Conservation (phyloP, 2,329 filamentous ascomycete species). For the Magnaporthiopsis poae region DNA sequence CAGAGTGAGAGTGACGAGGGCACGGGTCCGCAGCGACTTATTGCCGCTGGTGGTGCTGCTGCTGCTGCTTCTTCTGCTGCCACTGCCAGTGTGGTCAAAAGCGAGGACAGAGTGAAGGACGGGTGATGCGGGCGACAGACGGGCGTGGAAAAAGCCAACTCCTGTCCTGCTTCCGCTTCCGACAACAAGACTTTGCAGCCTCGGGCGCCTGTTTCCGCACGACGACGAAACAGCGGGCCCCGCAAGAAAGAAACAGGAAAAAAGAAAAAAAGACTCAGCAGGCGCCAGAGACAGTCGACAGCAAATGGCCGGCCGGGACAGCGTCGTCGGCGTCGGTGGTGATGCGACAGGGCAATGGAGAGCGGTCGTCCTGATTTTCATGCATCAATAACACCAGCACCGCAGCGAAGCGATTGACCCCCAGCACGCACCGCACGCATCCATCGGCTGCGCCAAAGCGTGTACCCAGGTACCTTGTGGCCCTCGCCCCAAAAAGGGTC, state of each 20-base stretch:
- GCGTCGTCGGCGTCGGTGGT: background rate
- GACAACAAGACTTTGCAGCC: background rate
- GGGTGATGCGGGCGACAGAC: background rate
- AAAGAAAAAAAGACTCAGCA: background rate
- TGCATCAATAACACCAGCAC: slow-evolving; percentile 17
- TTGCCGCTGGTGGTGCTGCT: background rate
- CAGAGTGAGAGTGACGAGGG: background rate
- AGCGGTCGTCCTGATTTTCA: slow-evolving; percentile 13
- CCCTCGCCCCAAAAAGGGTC: background rate
- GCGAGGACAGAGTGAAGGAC: background rate
- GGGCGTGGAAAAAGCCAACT: background rate
- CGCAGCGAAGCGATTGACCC: slow-evolving; percentile 11
- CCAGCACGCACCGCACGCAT: slow-evolving; percentile 3
- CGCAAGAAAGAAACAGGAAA: background rate
- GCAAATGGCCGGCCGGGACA: background rate
- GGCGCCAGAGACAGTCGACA: background rate
- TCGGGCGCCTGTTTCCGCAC: background rate
- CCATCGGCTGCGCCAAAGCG: background rate
- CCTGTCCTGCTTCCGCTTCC: background rate
- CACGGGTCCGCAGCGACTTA: background rate
- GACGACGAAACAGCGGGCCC: background rate
- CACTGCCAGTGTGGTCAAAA: background rate
- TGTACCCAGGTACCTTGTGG: slow-evolving; percentile 8
- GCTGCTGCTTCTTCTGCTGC: background rate
- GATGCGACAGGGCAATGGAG: background rate